Conservation (phyloP, 2,329 filamentous ascomycete species). For the Pyrenochaeta sp. region DNA sequence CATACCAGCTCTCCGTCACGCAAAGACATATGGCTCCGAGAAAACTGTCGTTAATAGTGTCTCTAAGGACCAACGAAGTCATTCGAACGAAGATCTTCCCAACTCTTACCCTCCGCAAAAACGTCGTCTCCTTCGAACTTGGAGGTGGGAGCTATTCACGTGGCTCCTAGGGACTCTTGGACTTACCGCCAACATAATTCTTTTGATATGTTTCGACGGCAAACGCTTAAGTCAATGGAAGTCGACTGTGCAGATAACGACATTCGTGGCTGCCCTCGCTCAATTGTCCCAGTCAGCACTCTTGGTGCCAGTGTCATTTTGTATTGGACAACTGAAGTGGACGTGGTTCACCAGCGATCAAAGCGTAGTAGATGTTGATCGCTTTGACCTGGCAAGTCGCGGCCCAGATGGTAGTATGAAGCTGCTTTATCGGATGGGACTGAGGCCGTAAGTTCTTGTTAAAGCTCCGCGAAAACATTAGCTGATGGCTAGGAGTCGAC, state of each 20-base stretch:
- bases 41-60: not conserved
- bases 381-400: conserved; percentile 14
- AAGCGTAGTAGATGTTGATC: conserved; percentile 7
- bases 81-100: conserved; percentile 10
- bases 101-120: conserved; percentile 35
- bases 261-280: conserved; percentile 9
- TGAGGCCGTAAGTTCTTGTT: conserved; percentile 5
- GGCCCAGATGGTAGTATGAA: conserved; percentile 15
- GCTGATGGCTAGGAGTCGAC: no score
- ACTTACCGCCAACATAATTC: not conserved
- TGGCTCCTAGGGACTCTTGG: conserved; percentile 3
- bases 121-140: conserved; percentile 23
- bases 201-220: conserved; percentile 1
- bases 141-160: conserved; percentile 5
- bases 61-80: not conserved
- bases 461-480: no score
- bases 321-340: conserved; percentile 16
- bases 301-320: conserved; percentile 7
- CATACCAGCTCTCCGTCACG: not conserved
- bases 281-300: conserved; percentile 10
- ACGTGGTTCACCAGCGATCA: conserved; percentile 1
- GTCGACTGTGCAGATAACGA: not conserved
- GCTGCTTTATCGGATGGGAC: conserved; percentile 5
- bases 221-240: conserved; percentile 3
- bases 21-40: not conserved